Evolutionary conservation across 768 basidiomycete species (phyloP), one percentile per base, ranked within the genome.

Genomic region (Boletales sp.): DNA sequence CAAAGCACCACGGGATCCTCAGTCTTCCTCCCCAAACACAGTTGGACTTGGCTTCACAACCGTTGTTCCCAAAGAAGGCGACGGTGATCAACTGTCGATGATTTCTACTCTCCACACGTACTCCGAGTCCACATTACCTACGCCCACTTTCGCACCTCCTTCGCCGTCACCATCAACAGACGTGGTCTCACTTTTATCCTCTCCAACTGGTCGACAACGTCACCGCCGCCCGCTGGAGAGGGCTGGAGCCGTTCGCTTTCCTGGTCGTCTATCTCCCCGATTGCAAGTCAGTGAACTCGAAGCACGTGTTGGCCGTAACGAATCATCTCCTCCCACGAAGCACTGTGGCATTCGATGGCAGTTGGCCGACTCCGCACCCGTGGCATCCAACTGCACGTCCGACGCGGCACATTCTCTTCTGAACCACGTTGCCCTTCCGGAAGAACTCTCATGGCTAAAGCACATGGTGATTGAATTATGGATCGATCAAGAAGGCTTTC

Each of bases 401-500:
- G 42, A 57, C 36, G 46, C 36, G 44, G 41, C 50, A 42, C 46
- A 54, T 51, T 44, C 54, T 37, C 46, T 37, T 34, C 30, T 53
- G 51, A 55, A 51, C 37, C 45, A 54, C 15, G 48, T 56, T 7
- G 51, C 44, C n/a, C 69, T 74, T 25, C 76, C 74, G 0, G 53
- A 62, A 25, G 64, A 73, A 36, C 63, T 81, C 3, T 59, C 66
- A 4, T 86, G 84, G 83, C 72, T 87, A 11, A 72, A 75, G 54
- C 71, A 73, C 36, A 70, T 74, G 28, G 68, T 67, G 36, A 64
- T 91, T 30, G 80, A 86, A 49, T 69, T 92, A 32, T 77, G 82
- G 65, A 83, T 93, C 21, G 91, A 92, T 61, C 91, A 93, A 64
- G 91, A 92, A 69, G 85, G 87, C 4, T 90, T 89, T 58, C 80